Base-by-base conservation (phyloP, 805 yeast species). In the Ogataea pilisensis region DNA sequence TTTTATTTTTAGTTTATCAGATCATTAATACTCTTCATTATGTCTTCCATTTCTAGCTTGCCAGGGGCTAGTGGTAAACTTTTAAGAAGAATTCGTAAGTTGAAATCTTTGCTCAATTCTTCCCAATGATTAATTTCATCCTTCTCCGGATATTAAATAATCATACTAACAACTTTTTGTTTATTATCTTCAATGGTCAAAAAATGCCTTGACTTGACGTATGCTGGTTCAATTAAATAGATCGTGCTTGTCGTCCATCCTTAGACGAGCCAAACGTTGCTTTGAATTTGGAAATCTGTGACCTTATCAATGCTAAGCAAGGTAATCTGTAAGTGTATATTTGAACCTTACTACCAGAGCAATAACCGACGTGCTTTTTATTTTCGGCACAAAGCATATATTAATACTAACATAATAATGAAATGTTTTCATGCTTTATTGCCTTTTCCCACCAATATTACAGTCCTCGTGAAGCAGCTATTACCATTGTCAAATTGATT, bases 251-350 rank as follows among this genome's bases (percentile, higher is more conserved):
- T 56, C 77, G 93, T 51, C 83, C 93, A 29, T 72, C 91, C 1
- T 69, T 86, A 35, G 69, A 65, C 38, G 96, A 91, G 65, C 98
- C 99, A 5, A 91, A 93, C 57, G 72, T 90, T 43, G 86, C 88
- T 3, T 66, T 89, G 46, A 93, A 91, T 60, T 66, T 93, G 51
- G 97, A 91, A 59, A 90, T 93, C 44, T 91, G 97, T 46, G 99
- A 93, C 63, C 75, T 83, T 54, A 80, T 93, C 62, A 93, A 93
- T 59, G 90, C 85, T 41, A 91, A 91, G 57, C 95, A 90, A 66
- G 98, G 95, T 20, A 75, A 78, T 14, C 71, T 86, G 50, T 27
- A 27, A 27, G 29, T 27, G 5, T 8, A 27, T 7, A 5, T 27
- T 27, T 50, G 11, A 5, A 12, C 9, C 14, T 14, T 14, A 24